Percentiles rank a stretch among this genome's conserved stretches.
Conservation (phyloP, 257 asterid genomes). For the Fraxinus anomala region DNA sequence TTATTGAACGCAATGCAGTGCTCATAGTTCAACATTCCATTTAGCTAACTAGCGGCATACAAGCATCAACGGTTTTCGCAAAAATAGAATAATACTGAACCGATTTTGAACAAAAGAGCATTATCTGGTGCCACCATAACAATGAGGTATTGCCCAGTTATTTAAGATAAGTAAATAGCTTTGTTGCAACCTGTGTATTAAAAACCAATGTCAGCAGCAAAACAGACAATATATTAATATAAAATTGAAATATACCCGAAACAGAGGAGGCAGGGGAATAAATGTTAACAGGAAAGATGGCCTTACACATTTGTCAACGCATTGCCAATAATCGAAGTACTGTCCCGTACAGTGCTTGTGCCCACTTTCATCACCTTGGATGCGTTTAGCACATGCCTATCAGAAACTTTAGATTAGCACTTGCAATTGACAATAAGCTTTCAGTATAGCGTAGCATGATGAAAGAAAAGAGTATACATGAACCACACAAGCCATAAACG, state of each 20-base stretch:
- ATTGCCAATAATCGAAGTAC: conserved; percentile 81
- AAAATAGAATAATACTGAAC: conserved; percentile 27
- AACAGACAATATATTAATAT: background rate
- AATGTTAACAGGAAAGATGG: background rate
- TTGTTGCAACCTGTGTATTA: conserved; percentile 40
- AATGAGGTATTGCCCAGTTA: conserved; percentile 33
- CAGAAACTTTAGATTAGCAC: conserved; percentile 5
- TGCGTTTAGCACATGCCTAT: conserved; percentile 68
- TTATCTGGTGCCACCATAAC: conserved; percentile 22
- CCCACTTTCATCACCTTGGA: conserved; percentile 77
- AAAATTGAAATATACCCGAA: background rate
- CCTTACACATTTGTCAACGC: conserved; percentile 75
- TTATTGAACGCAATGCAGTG: conserved; percentile 27
- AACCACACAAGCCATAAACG: background rate
- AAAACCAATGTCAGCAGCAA: conserved; percentile 6
- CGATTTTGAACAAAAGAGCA: conserved; percentile 21
- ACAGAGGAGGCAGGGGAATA: background rate
- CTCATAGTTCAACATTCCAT: conserved; percentile 34
- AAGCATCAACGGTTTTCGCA: conserved; percentile 25
- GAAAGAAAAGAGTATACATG: no score
- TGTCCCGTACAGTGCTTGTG: conserved; percentile 87
- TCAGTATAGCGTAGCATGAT: background rate
- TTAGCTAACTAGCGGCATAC: conserved; percentile 24
- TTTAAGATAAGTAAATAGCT: conserved; percentile 55
- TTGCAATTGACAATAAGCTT: background rate